Percentiles rank a stretch among this genome's conserved stretches.
Evolutionary conservation across 2,329 filamentous ascomycete genomes (phyloP).

Genomic region (Myriosclerotinia curreyana): DNA sequence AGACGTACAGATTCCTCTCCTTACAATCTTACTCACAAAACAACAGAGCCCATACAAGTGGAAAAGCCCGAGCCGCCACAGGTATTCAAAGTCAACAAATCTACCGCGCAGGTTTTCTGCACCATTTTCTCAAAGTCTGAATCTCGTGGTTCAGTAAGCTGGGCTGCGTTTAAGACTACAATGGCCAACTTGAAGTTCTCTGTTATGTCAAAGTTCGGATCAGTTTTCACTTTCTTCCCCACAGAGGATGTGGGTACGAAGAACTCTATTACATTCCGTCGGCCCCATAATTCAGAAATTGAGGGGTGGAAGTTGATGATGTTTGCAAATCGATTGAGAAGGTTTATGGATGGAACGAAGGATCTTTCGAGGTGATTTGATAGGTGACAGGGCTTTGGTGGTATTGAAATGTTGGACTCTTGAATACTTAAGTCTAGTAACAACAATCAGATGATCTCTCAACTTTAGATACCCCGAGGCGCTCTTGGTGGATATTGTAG

Average conservation of each 20-base stretch:
- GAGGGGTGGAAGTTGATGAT: conserved; percentile 8
- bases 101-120: conserved; percentile 43
- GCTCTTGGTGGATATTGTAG: background rate
- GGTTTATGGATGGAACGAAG: conserved; percentile 16
- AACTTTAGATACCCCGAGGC: no score
- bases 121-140: conserved; percentile 33
- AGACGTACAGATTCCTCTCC: conserved; percentile 41
- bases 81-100: conserved; percentile 42
- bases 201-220: conserved; percentile 43
- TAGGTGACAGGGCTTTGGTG: background rate
- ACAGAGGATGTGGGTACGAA: background rate
- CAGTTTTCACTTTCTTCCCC: conserved; percentile 40
- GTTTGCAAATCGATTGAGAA: conserved; percentile 20
- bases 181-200: conserved; percentile 46
- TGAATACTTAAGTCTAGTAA: background rate
- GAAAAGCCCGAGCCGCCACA: background rate
- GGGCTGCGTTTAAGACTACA: conserved; percentile 42
- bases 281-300: conserved; percentile 17
- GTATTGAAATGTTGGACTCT: background rate
- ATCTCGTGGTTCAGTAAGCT: conserved; percentile 21
- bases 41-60: background rate
- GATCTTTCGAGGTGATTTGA: background rate
- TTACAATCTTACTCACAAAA: conserved; percentile 37
- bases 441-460: no score
- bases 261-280: conserved; percentile 19